Conservation (phyloP, 164 flowering plant species). For the Houttuynia cordata region DNA sequence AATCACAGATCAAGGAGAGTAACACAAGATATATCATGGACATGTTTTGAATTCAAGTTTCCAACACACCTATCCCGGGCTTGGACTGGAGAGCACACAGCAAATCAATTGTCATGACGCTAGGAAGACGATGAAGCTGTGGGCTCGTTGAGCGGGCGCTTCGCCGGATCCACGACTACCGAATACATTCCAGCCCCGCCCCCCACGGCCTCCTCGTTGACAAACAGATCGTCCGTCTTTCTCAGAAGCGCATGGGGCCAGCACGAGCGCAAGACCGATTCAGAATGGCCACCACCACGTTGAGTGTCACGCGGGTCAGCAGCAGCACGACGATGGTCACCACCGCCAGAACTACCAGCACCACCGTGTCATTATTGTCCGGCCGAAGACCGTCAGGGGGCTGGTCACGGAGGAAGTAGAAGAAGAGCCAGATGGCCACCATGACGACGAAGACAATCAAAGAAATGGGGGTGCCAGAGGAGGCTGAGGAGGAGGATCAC, state of each 20-base stretch:
- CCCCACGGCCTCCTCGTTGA: conserved; percentile 13
- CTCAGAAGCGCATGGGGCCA: conserved; percentile 36
- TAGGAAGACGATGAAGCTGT: conserved; percentile 1
- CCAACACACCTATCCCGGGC: too few relatives aligned
- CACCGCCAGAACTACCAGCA: conserved; percentile 19
- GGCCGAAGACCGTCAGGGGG: conserved; percentile 20
- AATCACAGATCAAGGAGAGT: too few relatives aligned
- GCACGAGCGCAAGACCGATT: conserved; percentile 21
- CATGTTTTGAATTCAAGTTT: too few relatives aligned
- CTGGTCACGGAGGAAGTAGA: conserved; percentile 45
- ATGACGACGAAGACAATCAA: conserved; percentile 31
- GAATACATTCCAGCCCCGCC: neutral
- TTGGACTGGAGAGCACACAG: too few relatives aligned
- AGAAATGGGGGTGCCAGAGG: conserved; percentile 48
- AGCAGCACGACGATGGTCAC: conserved; percentile 27
- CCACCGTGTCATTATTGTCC: conserved; percentile 25
- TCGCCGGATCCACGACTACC: neutral
- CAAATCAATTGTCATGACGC: too few relatives aligned
- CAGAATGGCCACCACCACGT: conserved; percentile 21
- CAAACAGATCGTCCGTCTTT: conserved; percentile 31
- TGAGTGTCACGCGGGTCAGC: conserved; percentile 28
- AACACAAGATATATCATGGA: too few relatives aligned
- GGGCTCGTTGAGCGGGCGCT: neutral
- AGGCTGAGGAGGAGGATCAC: conserved; percentile 35
- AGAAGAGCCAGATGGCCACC: conserved; percentile 42